Evolutionary conservation across 306 rosid species (phyloP).

Genomic region (Quercus robur): DNA sequence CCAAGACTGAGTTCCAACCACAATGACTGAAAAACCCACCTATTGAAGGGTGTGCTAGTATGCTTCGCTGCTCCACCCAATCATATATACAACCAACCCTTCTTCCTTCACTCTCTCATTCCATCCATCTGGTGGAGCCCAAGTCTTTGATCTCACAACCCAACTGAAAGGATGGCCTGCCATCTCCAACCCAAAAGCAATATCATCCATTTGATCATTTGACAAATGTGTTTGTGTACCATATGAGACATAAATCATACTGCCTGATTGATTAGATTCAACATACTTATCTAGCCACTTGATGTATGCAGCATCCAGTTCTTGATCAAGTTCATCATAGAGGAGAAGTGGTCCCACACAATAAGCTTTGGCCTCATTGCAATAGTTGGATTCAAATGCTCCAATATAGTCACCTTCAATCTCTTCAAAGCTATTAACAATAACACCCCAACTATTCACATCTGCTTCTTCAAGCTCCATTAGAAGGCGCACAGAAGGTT

Average conservation of each 20-base stretch:
- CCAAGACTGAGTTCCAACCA: constrained; percentile 32
- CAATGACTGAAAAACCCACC: constrained; percentile 34
- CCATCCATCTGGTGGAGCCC: constrained; percentile 18
- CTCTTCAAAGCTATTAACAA: constrained; percentile 24
- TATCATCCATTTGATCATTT: constrained; percentile 18
- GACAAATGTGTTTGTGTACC: constrained; percentile 19
- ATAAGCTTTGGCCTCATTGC: constrained; percentile 12
- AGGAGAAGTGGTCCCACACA: constrained; percentile 22
- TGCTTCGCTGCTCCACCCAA: constrained; percentile 23
- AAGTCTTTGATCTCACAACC: constrained; percentile 15
- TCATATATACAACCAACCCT: constrained; percentile 13
- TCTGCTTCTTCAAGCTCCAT: constrained; percentile 2
- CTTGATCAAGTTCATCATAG: not conserved
- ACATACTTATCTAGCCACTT: constrained; percentile 11
- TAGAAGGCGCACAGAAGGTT: not conserved
- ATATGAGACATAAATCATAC: constrained; percentile 22
- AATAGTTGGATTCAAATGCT: constrained; percentile 14
- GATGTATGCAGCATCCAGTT: not conserved
- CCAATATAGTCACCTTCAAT: constrained; percentile 14
- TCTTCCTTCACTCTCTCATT: not conserved
- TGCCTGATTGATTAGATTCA: not conserved
- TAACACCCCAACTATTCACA: constrained; percentile 22
- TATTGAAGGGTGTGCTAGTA: constrained; percentile 11
- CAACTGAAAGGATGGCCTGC: not conserved
- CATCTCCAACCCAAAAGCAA: constrained; percentile 30